These are phyloP conservation scores for Suillus alpinus DNA, from an alignment of 768 basidiomycete species.

Conservation along the genomic window DNA sequence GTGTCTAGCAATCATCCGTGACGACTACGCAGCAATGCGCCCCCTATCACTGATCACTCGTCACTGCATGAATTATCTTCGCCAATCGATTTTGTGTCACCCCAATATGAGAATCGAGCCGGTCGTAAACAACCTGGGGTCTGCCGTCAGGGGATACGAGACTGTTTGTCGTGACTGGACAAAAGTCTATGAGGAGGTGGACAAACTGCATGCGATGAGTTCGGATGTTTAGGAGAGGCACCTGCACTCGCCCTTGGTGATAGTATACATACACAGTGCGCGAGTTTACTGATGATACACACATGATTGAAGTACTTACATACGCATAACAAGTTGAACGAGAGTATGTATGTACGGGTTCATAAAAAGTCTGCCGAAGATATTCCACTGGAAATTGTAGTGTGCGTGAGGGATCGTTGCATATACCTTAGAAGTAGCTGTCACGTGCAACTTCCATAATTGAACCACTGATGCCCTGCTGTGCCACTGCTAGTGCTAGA, in stretches of 20 bases:
- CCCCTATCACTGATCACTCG: slow-evolving; percentile 9
- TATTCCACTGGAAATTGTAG: slow-evolving; percentile 40
- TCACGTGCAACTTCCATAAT: no score
- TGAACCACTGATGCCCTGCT: no score
- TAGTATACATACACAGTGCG: no score
- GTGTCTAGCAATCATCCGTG: slow-evolving; percentile 36
- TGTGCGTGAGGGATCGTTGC: slow-evolving; percentile 20
- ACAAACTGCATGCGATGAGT: no score
- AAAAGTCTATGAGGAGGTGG: no score
- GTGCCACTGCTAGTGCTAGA: no score
- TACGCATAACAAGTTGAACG: neutral
- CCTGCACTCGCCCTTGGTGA: no score
- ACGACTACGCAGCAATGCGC: slow-evolving; percentile 12
- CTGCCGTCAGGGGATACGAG: slow-evolving; percentile 13
- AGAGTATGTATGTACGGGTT: neutral
- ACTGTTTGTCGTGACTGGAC: no score
- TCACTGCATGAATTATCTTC: no score
- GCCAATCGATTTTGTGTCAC: slow-evolving; percentile 30
- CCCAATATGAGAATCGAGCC: slow-evolving; percentile 28
- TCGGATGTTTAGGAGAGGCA: no score
- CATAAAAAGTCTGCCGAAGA: slow-evolving; percentile 29
- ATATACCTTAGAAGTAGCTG: no score
- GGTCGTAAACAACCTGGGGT: slow-evolving; percentile 3
- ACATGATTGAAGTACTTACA: neutral
- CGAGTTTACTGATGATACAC: neutral